Base-by-base conservation (phyloP, 345 rosid genomes). In the Carallia pectinifolia region DNA sequence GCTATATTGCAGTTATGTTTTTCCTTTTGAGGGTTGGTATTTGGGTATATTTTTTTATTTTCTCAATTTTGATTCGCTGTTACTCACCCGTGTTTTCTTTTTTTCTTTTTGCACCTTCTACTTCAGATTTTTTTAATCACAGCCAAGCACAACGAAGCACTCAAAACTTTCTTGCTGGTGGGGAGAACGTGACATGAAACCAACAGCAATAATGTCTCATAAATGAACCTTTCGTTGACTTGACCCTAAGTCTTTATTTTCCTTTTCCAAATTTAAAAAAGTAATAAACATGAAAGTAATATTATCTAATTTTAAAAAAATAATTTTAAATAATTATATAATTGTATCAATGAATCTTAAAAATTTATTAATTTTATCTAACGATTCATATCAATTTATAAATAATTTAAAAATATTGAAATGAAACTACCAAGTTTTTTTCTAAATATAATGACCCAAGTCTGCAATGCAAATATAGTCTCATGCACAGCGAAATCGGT, bases 121-220 rank as follows among this genome's bases (percentile, higher is more conserved):
- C 59, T 29, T 12, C 15, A 3, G 16, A 9, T 7, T 23, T 56
- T 56, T 56, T 7, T 9, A 15, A 19, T 27, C 9, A 0, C 60
- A 56, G 27, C 31, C 34, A 56, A 27, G 34, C 31, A 23, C 23
- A 23, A 23, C 23, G 23, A 23, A 23, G 23, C 23, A 23, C 23
- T 23, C 23, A 23, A 23, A 23, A 27, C 34, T 27, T 56, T 27
- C 31, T 27, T 56, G 60, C 60, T 56, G 27, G 71, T 9, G 54
- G 67, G 73, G 67, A 82, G 90, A 86, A 65, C 75, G 81, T 69
- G 88, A 86, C 88, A 59, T 67, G 69, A 81, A 86, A 81, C 88
- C 55, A 81, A 79, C 88, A 53, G 79, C 86, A 75, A 77, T 85
- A 79, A 79, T 80, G 71, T 67, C 76, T 73, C 80, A 84, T 81